Evolutionary conservation across 306 rosid genomes (phyloP).

Genomic region (Lagenaria siceraria): DNA sequence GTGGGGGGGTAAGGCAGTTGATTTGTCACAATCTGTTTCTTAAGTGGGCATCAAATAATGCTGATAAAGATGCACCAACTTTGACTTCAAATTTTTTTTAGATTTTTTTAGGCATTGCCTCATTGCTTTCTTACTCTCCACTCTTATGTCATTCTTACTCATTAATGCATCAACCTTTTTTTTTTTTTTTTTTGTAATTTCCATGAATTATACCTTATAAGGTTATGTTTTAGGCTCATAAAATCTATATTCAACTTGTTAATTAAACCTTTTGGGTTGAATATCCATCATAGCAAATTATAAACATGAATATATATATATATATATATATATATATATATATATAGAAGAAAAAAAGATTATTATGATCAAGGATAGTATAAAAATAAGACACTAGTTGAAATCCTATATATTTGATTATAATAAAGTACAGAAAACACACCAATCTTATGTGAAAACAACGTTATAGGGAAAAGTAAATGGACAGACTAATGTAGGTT

Average conservation of each 20-base stretch:
- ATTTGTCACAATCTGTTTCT: slow-evolving; percentile 6
- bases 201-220: not conserved
- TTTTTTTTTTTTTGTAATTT: not conserved
- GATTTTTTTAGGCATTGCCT: not conserved
- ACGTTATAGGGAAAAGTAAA: no score
- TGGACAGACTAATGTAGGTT: no score
- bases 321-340: no score
- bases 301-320: not conserved
- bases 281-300: not conserved
- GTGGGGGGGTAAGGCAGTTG: not conserved
- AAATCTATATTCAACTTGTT: not conserved
- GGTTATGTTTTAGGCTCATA: not conserved
- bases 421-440: no score
- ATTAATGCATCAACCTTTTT: not conserved
- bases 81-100: not conserved
- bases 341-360: no score
- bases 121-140: not conserved
- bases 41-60: slow-evolving; percentile 1
- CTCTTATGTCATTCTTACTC: not conserved
- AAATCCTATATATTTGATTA: no score
- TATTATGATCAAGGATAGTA: not conserved
- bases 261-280: not conserved
- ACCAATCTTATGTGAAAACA: no score
- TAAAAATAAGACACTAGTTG: no score
- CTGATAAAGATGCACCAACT: not conserved